phyloP scores from a whole-genome alignment of 306 rosid genomes.

The Acacia confusa region DNA sequence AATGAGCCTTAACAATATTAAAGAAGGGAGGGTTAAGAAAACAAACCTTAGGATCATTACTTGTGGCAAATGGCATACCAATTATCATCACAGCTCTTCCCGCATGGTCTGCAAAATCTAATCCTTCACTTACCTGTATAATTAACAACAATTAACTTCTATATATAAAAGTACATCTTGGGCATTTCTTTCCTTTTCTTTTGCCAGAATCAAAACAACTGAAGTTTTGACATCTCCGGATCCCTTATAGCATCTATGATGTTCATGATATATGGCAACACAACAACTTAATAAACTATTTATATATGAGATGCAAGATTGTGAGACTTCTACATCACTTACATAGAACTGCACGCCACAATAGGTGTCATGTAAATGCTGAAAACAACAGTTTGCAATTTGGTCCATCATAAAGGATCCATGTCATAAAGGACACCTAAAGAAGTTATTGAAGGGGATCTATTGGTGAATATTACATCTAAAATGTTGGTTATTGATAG shows the following conservation, averaged over 20 bases:
- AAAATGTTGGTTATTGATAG: background rate
- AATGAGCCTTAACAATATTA: slow-evolving; percentile 22
- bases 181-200: background rate
- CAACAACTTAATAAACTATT: background rate
- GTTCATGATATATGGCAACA: slow-evolving; percentile 8
- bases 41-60: slow-evolving; percentile 86
- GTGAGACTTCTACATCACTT: background rate
- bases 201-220: background rate
- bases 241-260: background rate
- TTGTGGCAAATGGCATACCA: slow-evolving; percentile 87
- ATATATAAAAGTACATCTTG: background rate
- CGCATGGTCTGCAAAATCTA: slow-evolving; percentile 96
- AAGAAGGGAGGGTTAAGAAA: background rate
- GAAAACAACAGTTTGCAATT: background rate
- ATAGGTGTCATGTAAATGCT: background rate
- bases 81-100: slow-evolving; percentile 94
- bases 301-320: slow-evolving; percentile 2
- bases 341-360: background rate
- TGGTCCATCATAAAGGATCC: background rate
- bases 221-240: background rate
- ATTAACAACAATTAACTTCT: slow-evolving; percentile 25
- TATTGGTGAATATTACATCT: background rate
- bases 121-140: slow-evolving; percentile 91
- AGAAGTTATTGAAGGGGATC: background rate
- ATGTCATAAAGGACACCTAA: background rate